These are phyloP conservation scores for Suillus variegatus DNA, from an alignment of 768 basidiomycete genomes.

Conservation along the genomic window DNA sequence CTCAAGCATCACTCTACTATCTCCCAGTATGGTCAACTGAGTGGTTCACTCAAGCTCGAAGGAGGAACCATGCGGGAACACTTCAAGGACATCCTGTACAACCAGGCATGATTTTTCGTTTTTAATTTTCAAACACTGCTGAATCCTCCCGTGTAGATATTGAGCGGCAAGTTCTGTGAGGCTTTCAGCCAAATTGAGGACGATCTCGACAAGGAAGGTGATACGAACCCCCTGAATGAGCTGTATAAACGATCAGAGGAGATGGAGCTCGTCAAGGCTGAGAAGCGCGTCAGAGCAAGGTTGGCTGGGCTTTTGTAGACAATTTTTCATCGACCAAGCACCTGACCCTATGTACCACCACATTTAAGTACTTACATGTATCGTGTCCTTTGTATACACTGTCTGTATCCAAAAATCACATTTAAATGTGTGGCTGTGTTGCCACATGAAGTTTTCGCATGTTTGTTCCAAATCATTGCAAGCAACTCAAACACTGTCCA, in stretches of 20 bases:
- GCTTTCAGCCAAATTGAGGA: conserved; percentile 58
- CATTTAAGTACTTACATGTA: neutral
- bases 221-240: conserved; percentile 54
- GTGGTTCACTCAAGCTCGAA: conserved; percentile 56
- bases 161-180: conserved; percentile 59
- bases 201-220: conserved; percentile 56
- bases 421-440: conserved; percentile 26
- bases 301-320: conserved; percentile 42
- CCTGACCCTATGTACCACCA: neutral
- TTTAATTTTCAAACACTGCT: neutral
- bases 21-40: conserved; percentile 65
- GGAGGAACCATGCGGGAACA: conserved; percentile 50
- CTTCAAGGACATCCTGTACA: conserved; percentile 59
- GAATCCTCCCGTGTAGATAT: conserved; percentile 38
- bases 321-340: neutral
- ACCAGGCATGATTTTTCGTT: conserved; percentile 41
- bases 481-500: conserved; percentile 8
- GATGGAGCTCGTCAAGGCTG: conserved; percentile 57
- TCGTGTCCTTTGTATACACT: neutral
- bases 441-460: conserved; percentile 36
- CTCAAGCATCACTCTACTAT: conserved; percentile 62
- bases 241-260: conserved; percentile 52
- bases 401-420: neutral
- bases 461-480: conserved; percentile 22
- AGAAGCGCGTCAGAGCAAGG: conserved; percentile 56